Base-by-base conservation (phyloP, 345 rosid genomes). In the Populus alba region DNA sequence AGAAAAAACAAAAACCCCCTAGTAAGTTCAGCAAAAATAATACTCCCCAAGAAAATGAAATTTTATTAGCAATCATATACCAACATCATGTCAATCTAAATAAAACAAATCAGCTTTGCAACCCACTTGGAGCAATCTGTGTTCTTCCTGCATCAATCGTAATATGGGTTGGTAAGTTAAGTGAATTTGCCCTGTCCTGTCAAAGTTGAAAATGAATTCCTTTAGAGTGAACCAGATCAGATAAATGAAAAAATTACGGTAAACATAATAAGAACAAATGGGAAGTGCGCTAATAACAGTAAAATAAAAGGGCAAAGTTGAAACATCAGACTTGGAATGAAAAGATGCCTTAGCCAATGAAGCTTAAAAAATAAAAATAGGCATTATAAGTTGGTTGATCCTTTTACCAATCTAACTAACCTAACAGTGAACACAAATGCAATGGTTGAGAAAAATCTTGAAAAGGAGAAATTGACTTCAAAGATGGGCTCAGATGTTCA, bases 91-190 rank as follows among this genome's bases (percentile, higher is more conserved):
- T 59, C 63, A 61, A 80, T 63, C 12, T 9, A 68, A 25, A 75
- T 3, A 37, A 41, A 20, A 72, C 53, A 74, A 57, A 76, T 62
- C 43, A 74, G 61, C 27, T 62, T 22, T 75, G 69, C 75, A 79
- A 94, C 99, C 90, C 80, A 96, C 98, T 94, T 78, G 99, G 99
- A 53, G 98, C 98, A 65, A 96, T 96, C 85, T 94, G 99, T 1
- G 98, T 96, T 82, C 97, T 92, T 83, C 99, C 99, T 9, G 99
- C 99, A 88, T 96, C 99, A 61, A 96, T 88, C 38, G 99, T 96
- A 61, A 96, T 87, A 88, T 96, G 98, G 65, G 97, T 94, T 23
- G 98, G 99, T 82, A 96, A 75, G 51, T 94, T 91, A 75, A 96
- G 91, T 57, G 89, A 84, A 83, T 90, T 92, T 55, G 98, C 98